These are phyloP conservation scores for Allomyces javanicus DNA, from an alignment of 192 early-diverging fungal species.

Conservation along the genomic window DNA sequence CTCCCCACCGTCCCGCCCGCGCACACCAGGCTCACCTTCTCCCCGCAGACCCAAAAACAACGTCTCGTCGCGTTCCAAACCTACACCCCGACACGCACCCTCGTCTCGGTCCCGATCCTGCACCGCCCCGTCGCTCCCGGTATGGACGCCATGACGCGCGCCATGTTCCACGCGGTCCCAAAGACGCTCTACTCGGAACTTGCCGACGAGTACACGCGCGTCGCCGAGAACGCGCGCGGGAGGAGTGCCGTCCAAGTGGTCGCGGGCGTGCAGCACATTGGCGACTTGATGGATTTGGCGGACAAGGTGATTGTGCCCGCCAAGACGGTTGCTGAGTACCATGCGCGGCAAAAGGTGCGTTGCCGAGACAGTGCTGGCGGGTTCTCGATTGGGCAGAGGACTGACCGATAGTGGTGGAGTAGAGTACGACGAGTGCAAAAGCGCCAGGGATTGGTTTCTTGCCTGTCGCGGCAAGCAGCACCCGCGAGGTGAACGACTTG, in stretches of 20 bases:
- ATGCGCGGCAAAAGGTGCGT: background rate
- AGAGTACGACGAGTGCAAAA: too few species aligned
- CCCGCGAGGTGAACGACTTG: too few species aligned
- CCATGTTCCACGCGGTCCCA: background rate
- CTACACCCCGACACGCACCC: background rate
- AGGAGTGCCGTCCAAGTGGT: background rate
- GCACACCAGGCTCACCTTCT: too few species aligned
- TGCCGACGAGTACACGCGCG: background rate
- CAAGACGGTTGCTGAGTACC: background rate
- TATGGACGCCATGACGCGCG: background rate
- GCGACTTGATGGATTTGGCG: background rate
- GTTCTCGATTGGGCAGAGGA: too few species aligned
- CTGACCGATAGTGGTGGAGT: too few species aligned
- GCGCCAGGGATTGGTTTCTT: too few species aligned
- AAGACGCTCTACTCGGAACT: background rate
- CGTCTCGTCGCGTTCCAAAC: background rate
- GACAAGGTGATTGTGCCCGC: background rate
- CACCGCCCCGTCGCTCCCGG: too few species aligned
- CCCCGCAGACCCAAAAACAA: background rate
- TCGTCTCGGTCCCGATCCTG: background rate
- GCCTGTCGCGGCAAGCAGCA: too few species aligned
- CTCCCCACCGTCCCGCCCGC: too few species aligned
- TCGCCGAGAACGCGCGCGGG: background rate
- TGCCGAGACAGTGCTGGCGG: too few species aligned
- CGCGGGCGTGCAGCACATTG: background rate